Conservation (phyloP, 1,284 basidiomycete genomes). For the Microbotryum saponariae region DNA sequence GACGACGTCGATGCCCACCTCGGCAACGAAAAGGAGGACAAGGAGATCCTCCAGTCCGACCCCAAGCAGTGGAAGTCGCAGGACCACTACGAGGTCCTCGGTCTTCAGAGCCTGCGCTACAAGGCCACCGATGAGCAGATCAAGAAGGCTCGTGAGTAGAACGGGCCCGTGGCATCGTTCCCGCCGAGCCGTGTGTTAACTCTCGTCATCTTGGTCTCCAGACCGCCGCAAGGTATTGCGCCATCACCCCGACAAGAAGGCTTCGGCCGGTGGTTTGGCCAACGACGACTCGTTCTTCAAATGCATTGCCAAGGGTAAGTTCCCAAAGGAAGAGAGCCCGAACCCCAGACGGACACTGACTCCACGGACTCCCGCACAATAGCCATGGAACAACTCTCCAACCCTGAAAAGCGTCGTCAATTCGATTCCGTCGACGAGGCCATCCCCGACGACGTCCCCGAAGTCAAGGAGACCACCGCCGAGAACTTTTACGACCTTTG, state of each 20-base stretch:
- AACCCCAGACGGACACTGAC: no score
- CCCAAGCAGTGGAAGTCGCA: slow-evolving; percentile 99
- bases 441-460: slow-evolving; percentile 70
- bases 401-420: slow-evolving; percentile 80
- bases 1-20: slow-evolving; percentile 73
- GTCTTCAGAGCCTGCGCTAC: slow-evolving; percentile 82
- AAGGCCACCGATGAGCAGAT: slow-evolving; percentile 86
- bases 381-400: slow-evolving; percentile 70
- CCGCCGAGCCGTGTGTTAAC: slow-evolving; percentile 11
- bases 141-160: slow-evolving; percentile 79
- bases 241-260: slow-evolving; percentile 99
- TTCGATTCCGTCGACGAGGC: slow-evolving; percentile 94
- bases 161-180: slow-evolving; percentile 7
- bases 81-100: slow-evolving; percentile 95
- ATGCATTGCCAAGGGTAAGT: slow-evolving; percentile 78
- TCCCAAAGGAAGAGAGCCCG: no score
- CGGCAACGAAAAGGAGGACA: slow-evolving; percentile 79
- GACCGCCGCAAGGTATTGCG: slow-evolving; percentile 98
- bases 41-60: slow-evolving; percentile 66
- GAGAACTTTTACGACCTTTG: slow-evolving; percentile 60
- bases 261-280: slow-evolving; percentile 57
- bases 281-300: slow-evolving; percentile 99
- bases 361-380: neutral
- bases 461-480: slow-evolving; percentile 52
- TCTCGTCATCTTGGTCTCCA: slow-evolving; percentile 38